Evolutionary conservation across 495 filamentous ascomycete species (phyloP).

Genomic region (Trichoderma parareesei): DNA sequence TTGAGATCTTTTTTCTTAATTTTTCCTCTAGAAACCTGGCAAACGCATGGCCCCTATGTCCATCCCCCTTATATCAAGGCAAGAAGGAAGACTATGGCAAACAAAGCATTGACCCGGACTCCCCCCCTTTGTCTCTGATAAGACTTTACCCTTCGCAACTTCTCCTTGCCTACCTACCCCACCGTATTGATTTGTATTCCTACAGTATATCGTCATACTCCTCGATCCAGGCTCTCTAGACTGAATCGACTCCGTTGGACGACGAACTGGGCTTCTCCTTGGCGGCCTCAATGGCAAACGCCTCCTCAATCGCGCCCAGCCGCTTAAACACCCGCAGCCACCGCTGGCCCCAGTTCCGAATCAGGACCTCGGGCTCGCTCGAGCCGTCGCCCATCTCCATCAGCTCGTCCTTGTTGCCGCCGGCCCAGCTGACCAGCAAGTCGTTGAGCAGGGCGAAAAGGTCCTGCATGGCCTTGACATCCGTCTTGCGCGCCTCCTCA

Average conservation of each 20-base stretch:
- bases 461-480: slow-evolving; percentile 62
- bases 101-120: no score
- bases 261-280: slow-evolving; percentile 17
- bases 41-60: no score
- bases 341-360: slow-evolving; percentile 72
- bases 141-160: no score
- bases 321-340: slow-evolving; percentile 82
- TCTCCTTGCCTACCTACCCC: no score
- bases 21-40: no score
- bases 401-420: slow-evolving; percentile 63
- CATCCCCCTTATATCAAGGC: no score
- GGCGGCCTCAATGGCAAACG: slow-evolving; percentile 39
- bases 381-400: slow-evolving; percentile 42
- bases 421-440: slow-evolving; percentile 61
- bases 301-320: slow-evolving; percentile 77
- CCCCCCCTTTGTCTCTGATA: no score
- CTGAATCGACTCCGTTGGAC: slow-evolving; percentile 9
- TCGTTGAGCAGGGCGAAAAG: slow-evolving; percentile 80
- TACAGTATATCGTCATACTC: slow-evolving; percentile 12
- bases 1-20: no score
- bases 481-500: slow-evolving; percentile 55
- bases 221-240: slow-evolving; percentile 14
- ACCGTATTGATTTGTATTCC: no score
- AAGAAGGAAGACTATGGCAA: no score
- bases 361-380: slow-evolving; percentile 50